A percentile compares a stretch with the other conserved stretches of the same genome.
Conservation (phyloP, 176 grass and related monocot species). For the Rhipidocladum racemiflorum region DNA sequence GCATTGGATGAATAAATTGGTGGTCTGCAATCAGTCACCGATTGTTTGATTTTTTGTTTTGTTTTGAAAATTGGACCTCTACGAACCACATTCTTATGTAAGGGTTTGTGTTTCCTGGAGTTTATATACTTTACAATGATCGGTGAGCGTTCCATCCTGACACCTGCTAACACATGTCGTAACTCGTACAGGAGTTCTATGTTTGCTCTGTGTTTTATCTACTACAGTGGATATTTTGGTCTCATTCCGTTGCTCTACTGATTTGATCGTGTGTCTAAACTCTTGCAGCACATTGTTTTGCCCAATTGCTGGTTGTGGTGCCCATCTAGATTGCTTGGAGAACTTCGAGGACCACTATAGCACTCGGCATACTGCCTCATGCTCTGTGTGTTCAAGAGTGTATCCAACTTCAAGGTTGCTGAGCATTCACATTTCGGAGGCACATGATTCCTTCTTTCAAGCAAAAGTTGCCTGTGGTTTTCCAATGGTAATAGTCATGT, state of each 20-base stretch:
- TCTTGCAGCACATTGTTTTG: conserved; percentile 60
- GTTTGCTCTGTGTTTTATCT: background rate
- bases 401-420: conserved; percentile 80
- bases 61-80: background rate
- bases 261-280: conserved; percentile 28
- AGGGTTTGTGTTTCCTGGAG: background rate
- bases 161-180: background rate
- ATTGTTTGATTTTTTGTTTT: background rate
- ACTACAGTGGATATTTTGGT: background rate
- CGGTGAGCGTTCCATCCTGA: background rate
- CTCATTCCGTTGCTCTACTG: background rate
- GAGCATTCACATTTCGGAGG: conserved; percentile 88
- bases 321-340: conserved; percentile 62
- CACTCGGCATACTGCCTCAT: conserved; percentile 79
- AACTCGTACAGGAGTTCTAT: no score
- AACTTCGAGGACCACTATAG: conserved; percentile 89
- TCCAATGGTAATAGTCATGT: conserved; percentile 69
- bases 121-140: background rate
- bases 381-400: conserved; percentile 81
- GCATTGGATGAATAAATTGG: background rate
- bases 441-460: conserved; percentile 94
- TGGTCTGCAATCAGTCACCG: background rate
- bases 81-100: background rate
- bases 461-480: conserved; percentile 88
- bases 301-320: conserved; percentile 83